Conservation (phyloP, 2,329 filamentous ascomycete genomes). For the Aspergillus fumigatiaffinis region DNA sequence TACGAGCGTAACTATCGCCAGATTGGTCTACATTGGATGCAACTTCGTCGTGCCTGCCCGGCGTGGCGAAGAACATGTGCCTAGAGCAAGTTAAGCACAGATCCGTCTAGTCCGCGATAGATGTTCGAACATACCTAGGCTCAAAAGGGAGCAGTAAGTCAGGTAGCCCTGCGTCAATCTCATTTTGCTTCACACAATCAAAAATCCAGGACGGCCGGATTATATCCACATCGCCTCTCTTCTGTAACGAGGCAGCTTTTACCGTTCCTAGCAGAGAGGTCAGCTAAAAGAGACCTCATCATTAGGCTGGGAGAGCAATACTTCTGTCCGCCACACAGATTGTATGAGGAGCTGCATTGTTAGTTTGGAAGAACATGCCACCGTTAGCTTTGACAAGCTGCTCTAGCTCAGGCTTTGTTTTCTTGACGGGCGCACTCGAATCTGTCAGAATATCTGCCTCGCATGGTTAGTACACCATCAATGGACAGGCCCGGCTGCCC, state of each 20-base stretch:
- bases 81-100: constrained; percentile 24
- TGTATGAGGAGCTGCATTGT: constrained; percentile 58
- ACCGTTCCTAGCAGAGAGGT: constrained; percentile 50
- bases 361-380: constrained; percentile 71
- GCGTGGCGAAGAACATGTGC: constrained; percentile 69
- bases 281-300: neutral
- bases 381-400: constrained; percentile 77
- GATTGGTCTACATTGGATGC: constrained; percentile 67
- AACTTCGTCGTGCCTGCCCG: constrained; percentile 52
- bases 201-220: constrained; percentile 77
- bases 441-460: constrained; percentile 66
- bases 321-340: constrained; percentile 76
- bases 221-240: constrained; percentile 66
- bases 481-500: constrained; percentile 1
- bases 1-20: constrained; percentile 77
- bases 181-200: constrained; percentile 66
- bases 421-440: constrained; percentile 64
- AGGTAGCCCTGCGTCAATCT: constrained; percentile 50
- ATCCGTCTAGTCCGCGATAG: constrained; percentile 30
- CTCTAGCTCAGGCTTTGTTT: constrained; percentile 74
- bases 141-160: constrained; percentile 64
- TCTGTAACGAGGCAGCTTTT: constrained; percentile 78
- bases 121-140: constrained; percentile 36
- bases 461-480: constrained; percentile 6
- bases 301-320: constrained; percentile 17